Conservation (phyloP, 2,329 filamentous ascomycete genomes). For the Colletotrichum sp. region DNA sequence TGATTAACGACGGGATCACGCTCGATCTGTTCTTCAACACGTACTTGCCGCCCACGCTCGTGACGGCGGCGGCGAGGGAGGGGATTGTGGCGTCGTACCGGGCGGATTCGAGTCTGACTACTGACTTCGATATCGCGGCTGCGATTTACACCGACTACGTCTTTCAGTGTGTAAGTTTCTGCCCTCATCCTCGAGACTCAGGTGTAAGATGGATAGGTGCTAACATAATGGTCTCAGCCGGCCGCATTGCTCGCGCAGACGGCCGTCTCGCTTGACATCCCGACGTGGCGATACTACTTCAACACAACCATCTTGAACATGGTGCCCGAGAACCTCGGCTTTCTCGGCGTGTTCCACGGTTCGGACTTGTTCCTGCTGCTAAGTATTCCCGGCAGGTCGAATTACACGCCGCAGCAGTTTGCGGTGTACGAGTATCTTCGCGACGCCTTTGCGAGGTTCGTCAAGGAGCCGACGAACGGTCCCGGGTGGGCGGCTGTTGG, state of each 20-base stretch:
- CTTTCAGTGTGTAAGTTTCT: constrained; percentile 29
- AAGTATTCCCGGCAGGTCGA: constrained; percentile 16
- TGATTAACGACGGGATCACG: constrained; percentile 27
- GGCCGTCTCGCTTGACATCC: constrained; percentile 19
- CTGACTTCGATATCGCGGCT: constrained; percentile 28
- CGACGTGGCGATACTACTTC: constrained; percentile 32
- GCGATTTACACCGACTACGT: constrained; percentile 31
- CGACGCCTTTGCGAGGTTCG: constrained; percentile 26
- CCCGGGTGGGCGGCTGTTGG: constrained; percentile 30
- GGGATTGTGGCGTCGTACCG: constrained; percentile 24
- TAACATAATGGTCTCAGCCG: constrained; percentile 16
- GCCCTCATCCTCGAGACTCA: not conserved
- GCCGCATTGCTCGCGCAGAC: constrained; percentile 26
- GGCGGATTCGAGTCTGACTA: constrained; percentile 2
- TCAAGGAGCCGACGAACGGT: constrained; percentile 25
- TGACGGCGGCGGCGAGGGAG: not conserved
- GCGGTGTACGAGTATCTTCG: constrained; percentile 27
- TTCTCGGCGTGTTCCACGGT: constrained; percentile 30
- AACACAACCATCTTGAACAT: constrained; percentile 27
- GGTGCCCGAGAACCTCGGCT: constrained; percentile 22
- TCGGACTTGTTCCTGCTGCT: constrained; percentile 29
- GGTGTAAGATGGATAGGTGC: not conserved
- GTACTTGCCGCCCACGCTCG: constrained; percentile 15
- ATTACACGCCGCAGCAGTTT: constrained; percentile 25
- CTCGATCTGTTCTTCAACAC: constrained; percentile 24